phyloP scores from a whole-genome alignment of 2,329 filamentous ascomycete genomes.

The Microdochium paspali region DNA sequence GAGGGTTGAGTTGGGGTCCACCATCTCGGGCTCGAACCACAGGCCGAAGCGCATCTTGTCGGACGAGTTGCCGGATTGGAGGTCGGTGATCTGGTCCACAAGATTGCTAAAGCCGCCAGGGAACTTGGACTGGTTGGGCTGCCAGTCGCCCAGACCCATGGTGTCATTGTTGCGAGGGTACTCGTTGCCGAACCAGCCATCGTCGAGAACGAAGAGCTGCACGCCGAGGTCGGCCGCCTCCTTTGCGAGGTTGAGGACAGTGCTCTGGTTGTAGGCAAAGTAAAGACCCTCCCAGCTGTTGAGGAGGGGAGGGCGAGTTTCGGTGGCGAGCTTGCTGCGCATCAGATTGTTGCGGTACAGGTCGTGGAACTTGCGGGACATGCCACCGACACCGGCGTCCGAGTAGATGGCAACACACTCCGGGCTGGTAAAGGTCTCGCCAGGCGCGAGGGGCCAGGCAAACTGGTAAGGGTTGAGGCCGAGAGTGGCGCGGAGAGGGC shows the following conservation, averaged over 20 bases:
- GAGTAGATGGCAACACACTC: constrained; percentile 57
- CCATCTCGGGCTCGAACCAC: constrained; percentile 63
- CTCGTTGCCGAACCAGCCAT: constrained; percentile 59
- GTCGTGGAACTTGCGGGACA: constrained; percentile 53
- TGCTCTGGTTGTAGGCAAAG: constrained; percentile 47
- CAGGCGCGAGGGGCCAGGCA: constrained; percentile 45
- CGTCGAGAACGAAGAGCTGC: constrained; percentile 56
- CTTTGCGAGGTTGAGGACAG: constrained; percentile 43
- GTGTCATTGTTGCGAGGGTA: constrained; percentile 49
- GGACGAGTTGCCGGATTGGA: constrained; percentile 35
- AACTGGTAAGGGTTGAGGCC: constrained; percentile 53
- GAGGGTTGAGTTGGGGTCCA: constrained; percentile 51
- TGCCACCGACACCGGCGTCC: constrained; percentile 44
- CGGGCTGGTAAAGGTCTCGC: constrained; percentile 48
- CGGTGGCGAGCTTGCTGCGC: constrained; percentile 41
- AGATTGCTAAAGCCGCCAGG: constrained; percentile 44
- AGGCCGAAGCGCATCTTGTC: constrained; percentile 49
- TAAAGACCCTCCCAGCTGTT: constrained; percentile 59
- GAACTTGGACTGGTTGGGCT: constrained; percentile 46
- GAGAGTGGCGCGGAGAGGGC: constrained; percentile 48
- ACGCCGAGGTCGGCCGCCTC: constrained; percentile 49
- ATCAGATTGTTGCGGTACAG: constrained; percentile 54
- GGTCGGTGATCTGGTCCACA: constrained; percentile 38
- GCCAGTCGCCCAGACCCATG: constrained; percentile 55
- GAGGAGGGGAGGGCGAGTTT: constrained; percentile 44